Base-by-base conservation (phyloP, 345 rosid genomes). In the Abelmoschus esculentus region DNA sequence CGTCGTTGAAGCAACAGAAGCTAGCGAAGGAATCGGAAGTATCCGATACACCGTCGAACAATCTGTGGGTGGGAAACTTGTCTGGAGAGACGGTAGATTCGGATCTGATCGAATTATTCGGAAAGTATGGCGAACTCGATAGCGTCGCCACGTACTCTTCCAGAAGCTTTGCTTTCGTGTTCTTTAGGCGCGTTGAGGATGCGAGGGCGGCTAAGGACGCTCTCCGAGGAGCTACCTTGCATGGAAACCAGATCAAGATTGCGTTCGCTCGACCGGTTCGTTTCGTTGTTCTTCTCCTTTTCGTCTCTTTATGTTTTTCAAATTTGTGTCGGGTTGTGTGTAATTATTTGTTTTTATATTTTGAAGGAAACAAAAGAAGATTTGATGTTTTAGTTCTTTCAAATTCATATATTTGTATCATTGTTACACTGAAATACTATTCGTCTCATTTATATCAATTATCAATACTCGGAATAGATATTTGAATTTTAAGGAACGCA, bases 251-350 rank as follows among this genome's bases (percentile, higher is more conserved):
- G 66, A 76, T 95, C 53, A 95, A 84, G 72, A 90, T 91, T 85
- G 97, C 90, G 88, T 95, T 82, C 79, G 96, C 98, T n/a, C 82
- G 97, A 80, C 98, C 96, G 98, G 98, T 95, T 95, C 73, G 99
- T 95, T 74, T 95, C 76, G 96, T 88, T 74, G 96, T 88, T 74
- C 90, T 79, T 76, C 69, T 83, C 90, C 78, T 62, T 76, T 84
- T 55, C 73, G 80, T 72, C 82, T 74, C 66, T 19, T 75, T 78
- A 67, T 78, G 55, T 42, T 76, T 72, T 69, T 42, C 34, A 11
- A n/a, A 49, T 74, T 70, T 73, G 63, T 31, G 26, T 22, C 26
- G 26, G 26, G 26, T 22, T 22, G 26, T 71, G 18, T 61, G 15
- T 69, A 36, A 18, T 40, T 26, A 59, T 74, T 19, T 44, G 4